These are phyloP conservation scores for Phytophthora sansomeana DNA, from an alignment of 352 stramenopile genomes.

Conservation along the genomic window DNA sequence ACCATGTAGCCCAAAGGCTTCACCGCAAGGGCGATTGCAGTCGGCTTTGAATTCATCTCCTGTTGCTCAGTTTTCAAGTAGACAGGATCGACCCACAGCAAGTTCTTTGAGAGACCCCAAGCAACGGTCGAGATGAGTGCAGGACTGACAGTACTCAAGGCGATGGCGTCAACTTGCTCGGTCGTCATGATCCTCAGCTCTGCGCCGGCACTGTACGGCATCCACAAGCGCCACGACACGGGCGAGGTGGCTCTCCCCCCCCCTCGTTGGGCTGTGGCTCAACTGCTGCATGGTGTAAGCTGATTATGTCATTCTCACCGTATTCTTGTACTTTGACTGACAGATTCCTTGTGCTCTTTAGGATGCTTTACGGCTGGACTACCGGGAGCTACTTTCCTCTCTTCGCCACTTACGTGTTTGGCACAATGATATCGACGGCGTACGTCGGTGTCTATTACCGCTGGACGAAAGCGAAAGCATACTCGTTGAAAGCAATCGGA, in stretches of 20 bases:
- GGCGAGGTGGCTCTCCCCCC: constrained; percentile 30
- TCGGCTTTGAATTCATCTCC: neutral
- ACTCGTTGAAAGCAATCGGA: constrained; percentile 23
- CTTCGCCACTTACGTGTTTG: constrained; percentile 43
- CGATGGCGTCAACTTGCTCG: constrained; percentile 42
- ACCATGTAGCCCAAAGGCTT: neutral
- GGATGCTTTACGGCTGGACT: constrained; percentile 40
- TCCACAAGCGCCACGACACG: constrained; percentile 40
- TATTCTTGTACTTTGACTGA: neutral
- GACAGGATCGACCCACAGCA: neutral
- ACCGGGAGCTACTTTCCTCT: constrained; percentile 40
- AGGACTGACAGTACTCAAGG: constrained; percentile 35
- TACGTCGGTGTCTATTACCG: constrained; percentile 35
- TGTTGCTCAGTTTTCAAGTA: constrained; percentile 16
- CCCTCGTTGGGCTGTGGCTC: constrained; percentile 45
- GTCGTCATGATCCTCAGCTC: constrained; percentile 46
- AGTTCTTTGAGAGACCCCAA: neutral
- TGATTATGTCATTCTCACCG: neutral
- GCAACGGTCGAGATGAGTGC: constrained; percentile 27
- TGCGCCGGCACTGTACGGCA: constrained; percentile 37
- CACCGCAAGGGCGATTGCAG: neutral
- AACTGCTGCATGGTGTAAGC: constrained; percentile 46
- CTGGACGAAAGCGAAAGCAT: constrained; percentile 22
- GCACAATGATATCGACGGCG: constrained; percentile 25
- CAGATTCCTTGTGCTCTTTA: constrained; percentile 6